Evolutionary conservation across 164 flowering plant genomes (phyloP).

Genomic region (Tinospora cordifolia): DNA sequence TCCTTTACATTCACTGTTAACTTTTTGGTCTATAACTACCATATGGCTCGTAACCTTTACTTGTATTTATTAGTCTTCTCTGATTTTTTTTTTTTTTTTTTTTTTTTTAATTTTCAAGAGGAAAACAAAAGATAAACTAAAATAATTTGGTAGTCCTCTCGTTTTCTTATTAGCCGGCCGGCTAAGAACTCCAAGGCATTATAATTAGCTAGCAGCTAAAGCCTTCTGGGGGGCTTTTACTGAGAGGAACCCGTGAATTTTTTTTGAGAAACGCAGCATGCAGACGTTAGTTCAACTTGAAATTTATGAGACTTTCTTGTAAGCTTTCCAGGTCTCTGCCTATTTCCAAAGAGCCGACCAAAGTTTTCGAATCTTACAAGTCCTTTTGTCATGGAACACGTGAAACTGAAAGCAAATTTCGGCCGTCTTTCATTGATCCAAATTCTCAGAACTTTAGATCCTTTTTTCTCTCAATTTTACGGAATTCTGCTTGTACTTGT

Average conservation of each 20-base stretch:
- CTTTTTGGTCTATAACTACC: too few species aligned
- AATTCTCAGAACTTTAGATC: slow-evolving; percentile 7
- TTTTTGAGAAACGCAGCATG: neutral
- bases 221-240: neutral
- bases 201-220: neutral
- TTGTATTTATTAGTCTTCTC: too few species aligned
- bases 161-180: too few species aligned
- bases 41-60: too few species aligned
- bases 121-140: too few species aligned
- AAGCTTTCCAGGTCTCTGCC: slow-evolving; percentile 2
- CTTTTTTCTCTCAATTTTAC: slow-evolving; percentile 18
- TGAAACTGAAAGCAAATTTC: neutral
- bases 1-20: too few species aligned
- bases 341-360: neutral
- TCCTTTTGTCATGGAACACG: slow-evolving; percentile 8
- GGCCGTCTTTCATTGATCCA: slow-evolving; percentile 9
- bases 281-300: slow-evolving; percentile 7
- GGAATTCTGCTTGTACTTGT: slow-evolving; percentile 11
- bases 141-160: too few species aligned
- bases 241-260: too few species aligned
- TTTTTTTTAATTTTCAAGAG: too few species aligned
- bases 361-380: slow-evolving; percentile 5
- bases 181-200: too few species aligned
- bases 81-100: too few species aligned
- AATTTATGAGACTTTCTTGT: slow-evolving; percentile 11